Evolutionary conservation across 768 basidiomycete genomes (phyloP).

Genomic region (Kwoniella bestiolae): DNA sequence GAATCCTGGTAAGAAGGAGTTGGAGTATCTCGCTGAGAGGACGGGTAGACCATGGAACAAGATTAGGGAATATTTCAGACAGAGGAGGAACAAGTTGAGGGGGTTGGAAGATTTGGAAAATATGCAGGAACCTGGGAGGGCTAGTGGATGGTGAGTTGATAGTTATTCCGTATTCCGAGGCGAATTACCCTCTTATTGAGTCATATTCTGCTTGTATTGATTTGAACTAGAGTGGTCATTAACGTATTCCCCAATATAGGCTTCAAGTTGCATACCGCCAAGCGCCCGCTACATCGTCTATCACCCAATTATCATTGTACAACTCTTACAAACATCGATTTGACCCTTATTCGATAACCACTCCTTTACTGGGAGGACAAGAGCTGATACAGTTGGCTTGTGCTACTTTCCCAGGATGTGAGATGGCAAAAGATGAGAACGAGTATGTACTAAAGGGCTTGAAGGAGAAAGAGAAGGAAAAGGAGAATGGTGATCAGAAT

Average conservation of each 20-base stretch:
- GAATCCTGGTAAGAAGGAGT: slow-evolving; percentile 39
- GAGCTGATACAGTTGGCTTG: slow-evolving; percentile 50
- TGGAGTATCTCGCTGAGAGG: slow-evolving; percentile 37
- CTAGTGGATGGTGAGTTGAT: slow-evolving; percentile 43
- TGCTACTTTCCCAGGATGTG: slow-evolving; percentile 48
- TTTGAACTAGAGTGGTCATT: no score
- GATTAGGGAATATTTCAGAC: slow-evolving; percentile 52
- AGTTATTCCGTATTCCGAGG: neutral
- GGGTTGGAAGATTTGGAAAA: slow-evolving; percentile 43
- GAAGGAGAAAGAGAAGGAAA: slow-evolving; percentile 38
- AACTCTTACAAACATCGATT: slow-evolving; percentile 46
- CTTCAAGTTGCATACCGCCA: slow-evolving; percentile 49
- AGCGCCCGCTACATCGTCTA: slow-evolving; percentile 16
- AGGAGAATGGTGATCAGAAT: slow-evolving; percentile 6
- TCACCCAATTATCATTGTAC: slow-evolving; percentile 45
- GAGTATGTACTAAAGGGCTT: slow-evolving; percentile 49
- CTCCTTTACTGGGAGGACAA: slow-evolving; percentile 44
- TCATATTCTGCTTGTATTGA: neutral
- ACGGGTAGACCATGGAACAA: slow-evolving; percentile 49
- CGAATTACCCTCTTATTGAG: neutral
- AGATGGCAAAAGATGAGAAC: slow-evolving; percentile 44
- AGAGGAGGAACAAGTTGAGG: slow-evolving; percentile 50
- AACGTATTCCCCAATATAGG: no score
- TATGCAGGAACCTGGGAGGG: slow-evolving; percentile 49
- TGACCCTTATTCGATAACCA: slow-evolving; percentile 37